Conservation (phyloP, 192 early-diverging fungal genomes). For the Backusella parvicylindrica region DNA sequence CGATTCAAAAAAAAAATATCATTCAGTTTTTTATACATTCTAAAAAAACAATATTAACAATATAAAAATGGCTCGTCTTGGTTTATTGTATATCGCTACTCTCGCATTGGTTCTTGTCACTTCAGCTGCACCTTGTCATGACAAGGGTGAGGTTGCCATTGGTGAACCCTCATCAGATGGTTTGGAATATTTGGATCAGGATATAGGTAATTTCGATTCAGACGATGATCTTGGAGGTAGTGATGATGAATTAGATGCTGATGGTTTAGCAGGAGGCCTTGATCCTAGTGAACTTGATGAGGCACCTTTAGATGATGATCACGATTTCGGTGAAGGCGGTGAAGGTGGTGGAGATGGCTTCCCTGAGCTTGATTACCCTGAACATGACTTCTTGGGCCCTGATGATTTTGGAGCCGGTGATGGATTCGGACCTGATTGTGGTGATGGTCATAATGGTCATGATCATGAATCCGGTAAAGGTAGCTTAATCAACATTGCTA, state of each 20-base stretch:
- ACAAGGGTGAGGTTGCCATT: neutral
- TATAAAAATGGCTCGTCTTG: neutral
- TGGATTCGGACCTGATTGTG: neutral
- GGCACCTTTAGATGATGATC: neutral
- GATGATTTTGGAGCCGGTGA: neutral
- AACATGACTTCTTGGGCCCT: neutral
- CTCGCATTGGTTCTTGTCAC: neutral
- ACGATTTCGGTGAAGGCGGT: neutral
- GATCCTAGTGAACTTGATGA: neutral
- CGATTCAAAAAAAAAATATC: neutral
- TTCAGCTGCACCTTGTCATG: neutral
- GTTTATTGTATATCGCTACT: neutral
- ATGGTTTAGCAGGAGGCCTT: neutral
- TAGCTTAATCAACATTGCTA: neutral
- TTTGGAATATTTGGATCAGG: neutral
- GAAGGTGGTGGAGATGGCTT: neutral
- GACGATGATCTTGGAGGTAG: neutral
- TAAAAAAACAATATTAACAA: neutral
- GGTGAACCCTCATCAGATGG: neutral
- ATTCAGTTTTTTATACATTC: neutral
- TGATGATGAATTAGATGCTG: neutral
- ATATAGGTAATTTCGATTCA: conserved; percentile 1
- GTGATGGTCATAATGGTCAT: neutral
- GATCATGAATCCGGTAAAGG: neutral
- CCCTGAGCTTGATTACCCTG: neutral